Base-by-base conservation (phyloP, 176 grass and related monocot genomes). In the Bolboschoenus planiculmis region DNA sequence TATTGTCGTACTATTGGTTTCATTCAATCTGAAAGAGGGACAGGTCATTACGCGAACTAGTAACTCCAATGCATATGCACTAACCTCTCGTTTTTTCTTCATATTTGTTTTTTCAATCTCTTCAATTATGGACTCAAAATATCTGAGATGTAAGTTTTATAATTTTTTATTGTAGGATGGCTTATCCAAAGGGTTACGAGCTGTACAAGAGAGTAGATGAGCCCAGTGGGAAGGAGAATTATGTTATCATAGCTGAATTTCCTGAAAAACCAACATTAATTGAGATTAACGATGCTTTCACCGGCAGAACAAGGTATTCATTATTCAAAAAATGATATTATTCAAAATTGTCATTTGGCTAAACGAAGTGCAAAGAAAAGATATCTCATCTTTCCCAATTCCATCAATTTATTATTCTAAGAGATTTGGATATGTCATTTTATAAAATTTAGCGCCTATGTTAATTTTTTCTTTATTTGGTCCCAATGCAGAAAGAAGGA, bases 141-240 rank as follows among this genome's bases (percentile, higher is more conserved):
- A 76, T 23, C 58, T 84, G 26, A 37, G 63, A n/a, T 78, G 27
- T 70, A 78, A 26, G 10, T 43, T 36, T 74, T 78, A 85, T 79
- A 84, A 55, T 82, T n/a, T 48, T 58, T 81, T 82, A 53, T 55
- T 88, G 65, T 78, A 97, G 92, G 90, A 97, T 91, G 95, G 72
- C 92, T 88, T 94, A 97, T 74, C 92, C 95, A 82, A 87, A 91
- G 36, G 85, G 85, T 58, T 88, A 94, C 42, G 92, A 97, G 70
- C 84, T 97, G 68, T 97, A 90, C 89, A 85, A 86, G 91, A 94
- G 95, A 83, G 84, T 94, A 55, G 95, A 97, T 66, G 90, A 88
- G 43, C 53, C 87, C 37, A 71, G 55, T 81, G 62, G 85, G 75
- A 91, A 92, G 81, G 95, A 97, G 79, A 92, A 89, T 46, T 97